Base-by-base conservation (phyloP, 805 yeast genomes). In the Nakazawaea populi region DNA sequence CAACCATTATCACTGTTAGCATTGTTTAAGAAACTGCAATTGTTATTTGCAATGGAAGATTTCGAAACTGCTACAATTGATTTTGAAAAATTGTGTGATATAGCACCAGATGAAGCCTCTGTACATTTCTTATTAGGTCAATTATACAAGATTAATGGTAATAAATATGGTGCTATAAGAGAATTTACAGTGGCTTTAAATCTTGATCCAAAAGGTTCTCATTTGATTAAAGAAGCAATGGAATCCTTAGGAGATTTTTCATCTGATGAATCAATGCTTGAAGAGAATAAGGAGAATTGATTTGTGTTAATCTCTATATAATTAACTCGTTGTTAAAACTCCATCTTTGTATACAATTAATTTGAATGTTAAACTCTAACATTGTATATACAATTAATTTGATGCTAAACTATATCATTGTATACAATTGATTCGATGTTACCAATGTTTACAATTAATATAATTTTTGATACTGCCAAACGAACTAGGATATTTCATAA, bases 61-160 rank as follows among this genome's bases (percentile, higher is more conserved):
- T 89, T 81, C 62, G 79, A 79, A 29, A 81, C 77, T 47, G 95
- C 98, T 0, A 69, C 90, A 52, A 75, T 74, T 38, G 87, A 83
- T 62, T 87, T 94, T 62, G 90, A 87, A 60, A 73, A 75, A 44
- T 75, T 94, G 49, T 80, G 79, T 55, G 77, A 80, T 30, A 68
- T 89, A 49, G 96, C 96, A 0, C 97, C 99, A 0, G 96, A 92
- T 64, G 98, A 92, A 64, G 96, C 97, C 0, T 83, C 89, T 48
- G 96, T 92, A 30, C 98, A 92, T 66, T 89, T 87, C 66, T 69
- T 91, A 41, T 71, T 94, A 44, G 99, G 97, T 9, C 89, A 89
- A 60, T 74, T 91, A 49, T 89, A 90, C 74, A 87, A 84, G 58
- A 77, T 85, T 32, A 80, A 85, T 55, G 83, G 84, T 31, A 82